phyloP scores from a whole-genome alignment of 225 moss, liverwort and hornwort genomes.

The Antitrichia curtipendula region DNA sequence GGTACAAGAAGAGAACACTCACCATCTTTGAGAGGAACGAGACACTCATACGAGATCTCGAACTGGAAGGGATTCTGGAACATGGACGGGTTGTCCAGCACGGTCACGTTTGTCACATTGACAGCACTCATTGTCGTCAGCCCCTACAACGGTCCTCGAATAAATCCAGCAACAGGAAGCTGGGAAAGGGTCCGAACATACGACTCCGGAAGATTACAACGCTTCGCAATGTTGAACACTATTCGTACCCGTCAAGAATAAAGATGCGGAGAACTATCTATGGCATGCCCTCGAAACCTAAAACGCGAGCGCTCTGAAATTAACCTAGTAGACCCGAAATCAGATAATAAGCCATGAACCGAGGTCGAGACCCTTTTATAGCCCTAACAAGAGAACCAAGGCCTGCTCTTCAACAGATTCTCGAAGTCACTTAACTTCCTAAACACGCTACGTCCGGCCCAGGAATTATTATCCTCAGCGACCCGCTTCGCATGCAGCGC shows the following conservation, averaged over 20 bases:
- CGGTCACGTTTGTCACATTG: constrained; percentile 81
- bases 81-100: constrained; percentile 94
- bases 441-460: constrained; percentile 12
- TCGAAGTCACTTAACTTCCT: not conserved
- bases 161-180: not conserved
- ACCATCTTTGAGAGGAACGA: constrained; percentile 84
- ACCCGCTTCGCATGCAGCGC: not conserved
- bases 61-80: constrained; percentile 86
- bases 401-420: not conserved
- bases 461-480: not conserved
- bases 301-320: not conserved
- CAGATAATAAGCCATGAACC: not conserved
- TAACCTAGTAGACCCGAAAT: not conserved
- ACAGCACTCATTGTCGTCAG: constrained; percentile 69
- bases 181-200: not conserved
- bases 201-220: not conserved
- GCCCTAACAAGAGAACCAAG: not conserved
- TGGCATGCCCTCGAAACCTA: not conserved
- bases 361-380: not conserved
- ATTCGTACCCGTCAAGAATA: not conserved
- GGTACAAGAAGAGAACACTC: not conserved
- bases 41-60: constrained; percentile 89
- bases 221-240: not conserved
- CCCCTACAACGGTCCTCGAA: not conserved
- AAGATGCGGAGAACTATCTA: not conserved